Percentiles rank a stretch among this genome's conserved stretches.
Evolutionary conservation across 805 yeast genomes (phyloP).

Genomic region (Candida fluviatilis): DNA sequence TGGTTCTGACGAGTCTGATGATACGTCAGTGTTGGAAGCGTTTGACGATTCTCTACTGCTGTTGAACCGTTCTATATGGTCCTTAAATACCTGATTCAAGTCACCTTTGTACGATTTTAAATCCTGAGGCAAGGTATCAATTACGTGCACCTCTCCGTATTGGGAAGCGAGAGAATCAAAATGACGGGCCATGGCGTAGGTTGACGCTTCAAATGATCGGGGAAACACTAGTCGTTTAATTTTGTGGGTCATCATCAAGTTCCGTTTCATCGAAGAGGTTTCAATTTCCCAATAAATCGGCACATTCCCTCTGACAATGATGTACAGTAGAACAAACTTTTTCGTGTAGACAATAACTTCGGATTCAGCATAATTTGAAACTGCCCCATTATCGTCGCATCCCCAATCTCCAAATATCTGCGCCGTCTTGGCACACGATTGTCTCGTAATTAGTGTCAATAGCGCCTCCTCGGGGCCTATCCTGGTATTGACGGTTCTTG

Average conservation of each 20-base stretch:
- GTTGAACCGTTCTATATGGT: constrained; percentile 33
- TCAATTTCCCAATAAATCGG: constrained; percentile 55
- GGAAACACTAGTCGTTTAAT: constrained; percentile 45
- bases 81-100: constrained; percentile 35
- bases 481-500: constrained; percentile 38
- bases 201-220: constrained; percentile 50
- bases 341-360: constrained; percentile 45
- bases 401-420: constrained; percentile 55
- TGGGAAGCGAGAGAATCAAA: constrained; percentile 45
- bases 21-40: neutral
- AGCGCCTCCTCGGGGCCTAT: constrained; percentile 33
- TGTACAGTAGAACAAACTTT: constrained; percentile 39
- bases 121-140: constrained; percentile 46
- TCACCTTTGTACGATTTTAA: constrained; percentile 42
- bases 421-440: constrained; percentile 45
- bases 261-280: constrained; percentile 33
- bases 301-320: constrained; percentile 48
- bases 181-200: constrained; percentile 48
- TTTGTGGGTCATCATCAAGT: constrained; percentile 26
- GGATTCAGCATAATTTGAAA: constrained; percentile 49
- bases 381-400: constrained; percentile 53
- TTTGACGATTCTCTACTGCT: constrained; percentile 1
- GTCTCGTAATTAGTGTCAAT: constrained; percentile 49
- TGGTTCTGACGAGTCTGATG: constrained; percentile 1
- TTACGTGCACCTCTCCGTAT: constrained; percentile 46